Base-by-base conservation (phyloP, 371 early-diverging fungal species). In the Apophysomyces ossiformis region DNA sequence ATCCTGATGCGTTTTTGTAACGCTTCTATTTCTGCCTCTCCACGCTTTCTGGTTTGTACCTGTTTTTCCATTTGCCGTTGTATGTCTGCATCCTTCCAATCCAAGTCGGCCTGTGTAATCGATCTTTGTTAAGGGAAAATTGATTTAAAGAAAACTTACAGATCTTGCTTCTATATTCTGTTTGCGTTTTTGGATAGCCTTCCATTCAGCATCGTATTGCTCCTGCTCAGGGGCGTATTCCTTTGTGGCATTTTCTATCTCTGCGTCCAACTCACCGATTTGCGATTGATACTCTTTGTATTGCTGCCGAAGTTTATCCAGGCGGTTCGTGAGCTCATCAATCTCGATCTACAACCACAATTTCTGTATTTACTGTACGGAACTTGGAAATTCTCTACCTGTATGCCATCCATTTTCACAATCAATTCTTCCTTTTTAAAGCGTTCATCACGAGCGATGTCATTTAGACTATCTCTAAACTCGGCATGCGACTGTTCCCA, bases 401-500 rank as follows among this genome's bases (percentile, higher is more conserved):
- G 67, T 13, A 65, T 44, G 11, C 16, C 45, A 26, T 64, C 60
- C 26, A 64, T 38, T 26, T 69, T 63, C 11, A 5, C 47, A 13
- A 37, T 47, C 21, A 68, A 18, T 13, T 65, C 63, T 4, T 65
- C 37, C 50, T 67, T 64, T 47, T 63, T 60, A 9, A 38, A 35
- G 46, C 50, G 39, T 26, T 69, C 70, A 8, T 69, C 62, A 26
- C 63, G 68, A 5, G 70, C 66, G 5, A 68, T 41, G 36, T 73
- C 68, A 59, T 70, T 67, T 50, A 69, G 44, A 21, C 46, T 60
- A 11, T 60, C 67, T 12, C 57, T 18, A 59, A 64, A 66, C 11
- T 73, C 70, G 21, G 67, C 44, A 37, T 69, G 39, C 1, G 69
- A 46, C 21, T 70, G 67, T 43, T 73, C 68, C 74, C 74, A 73